Conservation (phyloP, 139 green algal species). For the Nannochloris sp. region DNA sequence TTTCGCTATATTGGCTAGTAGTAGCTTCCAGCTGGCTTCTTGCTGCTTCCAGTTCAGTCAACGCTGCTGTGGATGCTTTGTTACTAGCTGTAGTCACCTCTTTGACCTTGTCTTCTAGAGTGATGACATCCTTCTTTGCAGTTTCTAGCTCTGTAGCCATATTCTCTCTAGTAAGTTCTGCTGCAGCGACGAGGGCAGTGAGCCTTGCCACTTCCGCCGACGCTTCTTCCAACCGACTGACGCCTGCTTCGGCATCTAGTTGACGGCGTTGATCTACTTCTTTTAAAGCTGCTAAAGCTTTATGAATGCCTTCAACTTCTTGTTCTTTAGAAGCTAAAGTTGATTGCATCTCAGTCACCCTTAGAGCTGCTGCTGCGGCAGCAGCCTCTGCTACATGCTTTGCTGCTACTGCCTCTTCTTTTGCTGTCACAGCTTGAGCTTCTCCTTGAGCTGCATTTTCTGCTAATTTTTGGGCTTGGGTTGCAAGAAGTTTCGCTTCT, state of each 20-base stretch:
- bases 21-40: no score
- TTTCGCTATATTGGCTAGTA: no score
- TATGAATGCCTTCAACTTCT: not conserved
- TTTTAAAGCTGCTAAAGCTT: not conserved
- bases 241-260: no score
- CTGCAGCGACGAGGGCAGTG: no score
- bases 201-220: not conserved
- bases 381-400: not conserved
- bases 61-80: not conserved
- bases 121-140: no score
- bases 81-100: not conserved
- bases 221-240: no score
- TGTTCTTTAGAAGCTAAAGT: conserved; percentile 3
- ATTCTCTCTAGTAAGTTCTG: no score
- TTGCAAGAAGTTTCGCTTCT: not conserved
- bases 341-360: not conserved
- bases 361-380: not conserved
- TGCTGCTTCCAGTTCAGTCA: not conserved
- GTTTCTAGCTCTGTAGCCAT: no score
- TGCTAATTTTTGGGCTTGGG: not conserved
- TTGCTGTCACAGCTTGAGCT: not conserved
- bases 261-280: not conserved
- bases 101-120: not conserved
- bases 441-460: no score
- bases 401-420: not conserved